Evolutionary conservation across 371 early-diverging fungal genomes (phyloP).

Genomic region (Polyrhizophydium stewartii): DNA sequence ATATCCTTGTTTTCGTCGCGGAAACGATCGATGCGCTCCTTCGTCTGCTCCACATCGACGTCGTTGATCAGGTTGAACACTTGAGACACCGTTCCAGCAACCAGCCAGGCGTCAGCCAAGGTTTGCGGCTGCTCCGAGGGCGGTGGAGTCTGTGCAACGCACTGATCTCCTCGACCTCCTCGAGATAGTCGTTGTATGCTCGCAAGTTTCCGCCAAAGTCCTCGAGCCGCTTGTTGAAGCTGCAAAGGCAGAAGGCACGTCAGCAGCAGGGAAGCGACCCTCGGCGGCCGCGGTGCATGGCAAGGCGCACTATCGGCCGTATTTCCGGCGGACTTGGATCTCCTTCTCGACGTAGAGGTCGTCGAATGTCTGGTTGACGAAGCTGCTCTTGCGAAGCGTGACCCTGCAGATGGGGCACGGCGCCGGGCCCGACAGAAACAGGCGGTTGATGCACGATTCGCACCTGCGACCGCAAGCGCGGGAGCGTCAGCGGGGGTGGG

Average conservation of each 20-base stretch:
- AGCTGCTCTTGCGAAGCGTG: slow-evolving; percentile 77
- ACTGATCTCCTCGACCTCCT: slow-evolving; percentile 88
- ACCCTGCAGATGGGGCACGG: slow-evolving; percentile 90
- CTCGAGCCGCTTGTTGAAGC: slow-evolving; percentile 87
- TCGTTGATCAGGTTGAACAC: slow-evolving; percentile 85
- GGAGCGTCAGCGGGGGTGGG: too few relatives aligned
- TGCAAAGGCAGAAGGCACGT: slow-evolving; percentile 12
- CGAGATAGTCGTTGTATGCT: slow-evolving; percentile 86
- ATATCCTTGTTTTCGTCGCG: slow-evolving; percentile 74
- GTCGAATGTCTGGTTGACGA: slow-evolving; percentile 87
- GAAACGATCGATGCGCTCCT: slow-evolving; percentile 73
- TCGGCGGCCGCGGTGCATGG: neutral
- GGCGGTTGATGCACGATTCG: slow-evolving; percentile 81
- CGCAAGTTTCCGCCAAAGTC: slow-evolving; percentile 71
- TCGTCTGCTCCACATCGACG: slow-evolving; percentile 77
- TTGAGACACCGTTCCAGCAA: slow-evolving; percentile 17
- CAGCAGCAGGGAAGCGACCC: neutral
- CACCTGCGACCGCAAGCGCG: slow-evolving; percentile 55
- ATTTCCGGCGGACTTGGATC: slow-evolving; percentile 78
- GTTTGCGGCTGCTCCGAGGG: neutral
- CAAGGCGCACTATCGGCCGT: slow-evolving; percentile 62
- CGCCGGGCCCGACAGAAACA: slow-evolving; percentile 82
- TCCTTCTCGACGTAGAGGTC: slow-evolving; percentile 94
- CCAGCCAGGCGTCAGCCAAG: neutral
- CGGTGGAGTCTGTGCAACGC: slow-evolving; percentile 18